Percentiles rank a stretch among this genome's conserved stretches.
Evolutionary conservation across 2,329 filamentous ascomycete genomes (phyloP).

Genomic region (Aspergillus sp.): DNA sequence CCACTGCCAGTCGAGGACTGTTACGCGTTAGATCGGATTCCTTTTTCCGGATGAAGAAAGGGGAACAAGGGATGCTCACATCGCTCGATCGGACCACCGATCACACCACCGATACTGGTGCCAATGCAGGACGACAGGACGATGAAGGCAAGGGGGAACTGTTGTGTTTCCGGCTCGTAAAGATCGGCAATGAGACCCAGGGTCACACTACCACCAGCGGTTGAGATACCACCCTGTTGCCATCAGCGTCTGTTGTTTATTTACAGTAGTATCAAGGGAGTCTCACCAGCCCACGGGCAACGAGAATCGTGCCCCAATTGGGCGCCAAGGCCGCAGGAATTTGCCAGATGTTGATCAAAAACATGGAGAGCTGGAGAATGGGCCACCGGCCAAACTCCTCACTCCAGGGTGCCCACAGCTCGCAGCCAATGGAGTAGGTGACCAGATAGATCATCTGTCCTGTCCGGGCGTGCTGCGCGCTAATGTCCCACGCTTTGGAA

Average conservation of each 20-base stretch:
- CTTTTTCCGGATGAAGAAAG: slow-evolving; percentile 1
- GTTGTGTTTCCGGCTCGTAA: slow-evolving; percentile 48
- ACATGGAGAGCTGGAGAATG: slow-evolving; percentile 64
- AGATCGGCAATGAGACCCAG: slow-evolving; percentile 57
- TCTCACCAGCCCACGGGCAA: slow-evolving; percentile 53
- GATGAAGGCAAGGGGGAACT: slow-evolving; percentile 53
- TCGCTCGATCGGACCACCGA: slow-evolving; percentile 45
- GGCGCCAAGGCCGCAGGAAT: slow-evolving; percentile 63
- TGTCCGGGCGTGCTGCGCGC: slow-evolving; percentile 59
- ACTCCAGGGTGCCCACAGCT: slow-evolving; percentile 78
- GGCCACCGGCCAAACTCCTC: slow-evolving; percentile 74
- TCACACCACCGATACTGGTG: slow-evolving; percentile 46
- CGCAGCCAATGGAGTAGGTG: slow-evolving; percentile 74
- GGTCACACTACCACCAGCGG: slow-evolving; percentile 56
- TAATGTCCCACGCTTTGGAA: slow-evolving; percentile 59
- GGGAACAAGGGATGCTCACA: slow-evolving; percentile 3
- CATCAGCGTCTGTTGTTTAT: neutral
- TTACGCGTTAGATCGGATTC: neutral
- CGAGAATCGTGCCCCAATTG: slow-evolving; percentile 63
- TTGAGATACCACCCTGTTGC: slow-evolving; percentile 48
- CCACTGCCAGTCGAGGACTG: slow-evolving; percentile 47
- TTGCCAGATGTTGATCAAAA: slow-evolving; percentile 71
- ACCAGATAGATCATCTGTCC: slow-evolving; percentile 72
- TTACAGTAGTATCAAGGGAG: neutral
- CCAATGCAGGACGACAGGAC: slow-evolving; percentile 49